Percentiles rank a stretch among this genome's conserved stretches.
Conservation (phyloP, 345 rosid genomes). For the Citrus reticulata region DNA sequence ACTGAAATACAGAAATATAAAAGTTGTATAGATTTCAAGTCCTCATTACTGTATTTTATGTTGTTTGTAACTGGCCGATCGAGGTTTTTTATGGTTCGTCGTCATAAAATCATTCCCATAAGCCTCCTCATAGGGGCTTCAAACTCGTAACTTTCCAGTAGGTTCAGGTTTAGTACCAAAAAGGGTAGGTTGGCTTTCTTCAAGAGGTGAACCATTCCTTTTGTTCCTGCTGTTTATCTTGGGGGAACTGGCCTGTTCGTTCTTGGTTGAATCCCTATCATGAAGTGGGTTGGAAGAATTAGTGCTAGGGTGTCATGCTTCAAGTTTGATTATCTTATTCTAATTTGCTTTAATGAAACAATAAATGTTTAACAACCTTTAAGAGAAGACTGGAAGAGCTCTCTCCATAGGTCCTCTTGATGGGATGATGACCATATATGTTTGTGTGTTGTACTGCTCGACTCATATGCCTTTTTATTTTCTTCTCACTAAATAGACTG, state of each 20-base stretch:
- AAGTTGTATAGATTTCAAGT: no score
- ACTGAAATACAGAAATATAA: background rate
- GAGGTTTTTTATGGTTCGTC: background rate
- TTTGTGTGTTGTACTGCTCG: background rate
- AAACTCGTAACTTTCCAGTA: background rate
- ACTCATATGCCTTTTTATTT: background rate
- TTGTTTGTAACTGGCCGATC: background rate
- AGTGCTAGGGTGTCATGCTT: background rate
- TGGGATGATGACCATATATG: background rate
- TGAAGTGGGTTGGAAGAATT: background rate
- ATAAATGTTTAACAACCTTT: background rate
- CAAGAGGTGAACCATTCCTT: background rate
- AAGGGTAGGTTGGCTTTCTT: background rate
- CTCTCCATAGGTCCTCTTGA: background rate
- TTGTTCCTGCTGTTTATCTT: background rate
- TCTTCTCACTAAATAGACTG: background rate
- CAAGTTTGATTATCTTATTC: background rate
- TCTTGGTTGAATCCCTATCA: background rate
- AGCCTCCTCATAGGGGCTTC: background rate
- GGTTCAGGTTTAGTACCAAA: background rate
- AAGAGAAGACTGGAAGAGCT: background rate
- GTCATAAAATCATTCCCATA: background rate
- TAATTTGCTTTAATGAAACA: background rate
- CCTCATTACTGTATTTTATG: background rate
- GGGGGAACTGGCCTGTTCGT: background rate